phyloP scores from a whole-genome alignment of 441 rosid species.

The Syzygium syzygioides region DNA sequence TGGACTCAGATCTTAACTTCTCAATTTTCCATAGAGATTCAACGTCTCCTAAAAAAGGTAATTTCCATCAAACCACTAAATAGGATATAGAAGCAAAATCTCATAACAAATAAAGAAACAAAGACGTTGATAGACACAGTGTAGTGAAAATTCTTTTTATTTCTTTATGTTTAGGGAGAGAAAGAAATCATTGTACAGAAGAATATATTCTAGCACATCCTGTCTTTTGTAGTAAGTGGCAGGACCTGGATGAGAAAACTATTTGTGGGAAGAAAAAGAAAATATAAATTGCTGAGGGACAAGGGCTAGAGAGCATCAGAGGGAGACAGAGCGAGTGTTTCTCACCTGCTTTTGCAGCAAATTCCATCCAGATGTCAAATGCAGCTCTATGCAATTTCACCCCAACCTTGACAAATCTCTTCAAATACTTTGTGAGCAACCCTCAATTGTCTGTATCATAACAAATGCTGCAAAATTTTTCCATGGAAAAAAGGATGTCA shows the following conservation, averaged over 20 bases:
- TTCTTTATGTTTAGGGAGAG: not conserved
- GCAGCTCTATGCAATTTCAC: conserved; percentile 59
- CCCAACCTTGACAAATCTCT: conserved; percentile 55
- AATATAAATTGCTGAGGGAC: not conserved
- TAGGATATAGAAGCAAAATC: not conserved
- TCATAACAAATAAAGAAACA: not conserved
- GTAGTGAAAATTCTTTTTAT: not conserved
- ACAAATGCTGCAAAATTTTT: conserved; percentile 64
- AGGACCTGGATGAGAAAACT: not conserved
- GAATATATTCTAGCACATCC: not conserved
- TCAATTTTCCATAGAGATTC: conserved; percentile 63
- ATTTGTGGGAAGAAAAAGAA: not conserved
- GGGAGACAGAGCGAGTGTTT: not conserved
- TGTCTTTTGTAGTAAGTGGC: not conserved
- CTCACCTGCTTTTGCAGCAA: conserved; percentile 66
- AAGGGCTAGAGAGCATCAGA: not conserved
- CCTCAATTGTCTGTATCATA: conserved; percentile 52
- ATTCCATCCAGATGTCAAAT: conserved; percentile 81
- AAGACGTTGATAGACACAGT: not conserved
- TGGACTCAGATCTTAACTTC: conserved; percentile 58
- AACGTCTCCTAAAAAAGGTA: conserved; percentile 46
- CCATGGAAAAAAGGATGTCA: conserved; percentile 6
- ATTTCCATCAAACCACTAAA: not conserved
- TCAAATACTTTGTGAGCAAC: conserved; percentile 58
- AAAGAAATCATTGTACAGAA: not conserved